phyloP scores from a whole-genome alignment of 2,329 filamentous ascomycete species.

The Xylariaceae sp. region DNA sequence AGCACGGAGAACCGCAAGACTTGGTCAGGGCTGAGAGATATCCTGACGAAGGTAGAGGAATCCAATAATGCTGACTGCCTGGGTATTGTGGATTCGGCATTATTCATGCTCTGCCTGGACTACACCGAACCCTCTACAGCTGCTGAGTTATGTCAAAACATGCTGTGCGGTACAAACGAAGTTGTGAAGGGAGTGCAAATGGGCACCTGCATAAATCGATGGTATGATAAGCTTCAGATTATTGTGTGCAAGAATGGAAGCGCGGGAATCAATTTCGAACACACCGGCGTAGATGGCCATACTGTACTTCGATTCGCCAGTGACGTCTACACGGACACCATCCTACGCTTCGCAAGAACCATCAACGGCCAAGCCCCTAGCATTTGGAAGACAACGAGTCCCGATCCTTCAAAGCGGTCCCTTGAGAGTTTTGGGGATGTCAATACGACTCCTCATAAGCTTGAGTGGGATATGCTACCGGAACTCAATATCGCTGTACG shows the following conservation, averaged over 20 bases:
- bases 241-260: conserved; percentile 99
- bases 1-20: conserved; percentile 96
- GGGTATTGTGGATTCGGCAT: conserved; percentile 90
- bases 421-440: conserved; percentile 91
- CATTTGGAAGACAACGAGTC: conserved; percentile 87
- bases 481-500: conserved; percentile 89
- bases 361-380: conserved; percentile 94
- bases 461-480: conserved; percentile 96
- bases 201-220: conserved; percentile 95
- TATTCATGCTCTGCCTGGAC: conserved; percentile 91
- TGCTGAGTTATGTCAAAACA: conserved; percentile 91
- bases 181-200: conserved; percentile 93
- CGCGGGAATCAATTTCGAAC: conserved; percentile 98
- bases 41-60: conserved; percentile 80
- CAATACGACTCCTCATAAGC: conserved; percentile 89
- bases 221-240: conserved; percentile 99
- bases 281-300: conserved; percentile 96
- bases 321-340: conserved; percentile 96
- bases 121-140: conserved; percentile 83
- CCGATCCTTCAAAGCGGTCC: conserved; percentile 89
- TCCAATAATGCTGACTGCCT: conserved; percentile 96
- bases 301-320: conserved; percentile 95
- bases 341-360: conserved; percentile 88
- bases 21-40: conserved; percentile 89
- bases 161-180: conserved; percentile 94